Evolutionary conservation across 2,329 filamentous ascomycete genomes (phyloP).

Genomic region (Trichoderma harzianum): DNA sequence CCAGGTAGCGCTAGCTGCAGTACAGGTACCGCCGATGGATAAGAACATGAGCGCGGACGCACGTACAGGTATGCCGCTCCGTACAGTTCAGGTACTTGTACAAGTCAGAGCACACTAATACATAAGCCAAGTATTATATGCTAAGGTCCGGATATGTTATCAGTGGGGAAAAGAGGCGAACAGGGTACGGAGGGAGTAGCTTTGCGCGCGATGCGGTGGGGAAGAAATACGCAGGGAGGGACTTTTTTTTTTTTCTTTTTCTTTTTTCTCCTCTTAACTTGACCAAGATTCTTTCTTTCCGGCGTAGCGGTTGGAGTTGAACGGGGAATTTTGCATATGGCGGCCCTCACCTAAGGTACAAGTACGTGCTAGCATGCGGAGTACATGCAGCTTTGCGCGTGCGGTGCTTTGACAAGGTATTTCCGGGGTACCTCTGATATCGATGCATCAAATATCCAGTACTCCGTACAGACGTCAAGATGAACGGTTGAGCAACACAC

Average conservation of each 20-base stretch:
- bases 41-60: not conserved
- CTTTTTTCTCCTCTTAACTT: not conserved
- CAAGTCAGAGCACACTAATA: not conserved
- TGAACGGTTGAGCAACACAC: not conserved
- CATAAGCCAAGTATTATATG: not conserved
- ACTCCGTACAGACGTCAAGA: not conserved
- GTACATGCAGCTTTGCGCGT: not conserved
- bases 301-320: not conserved
- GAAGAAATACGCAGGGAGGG: not conserved
- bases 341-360: not conserved
- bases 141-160: not conserved
- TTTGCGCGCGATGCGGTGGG: constrained; percentile 11
- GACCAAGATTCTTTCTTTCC: not conserved
- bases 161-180: constrained; percentile 2
- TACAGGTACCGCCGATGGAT: not conserved
- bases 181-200: constrained; percentile 1
- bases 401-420: not conserved
- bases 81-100: not conserved
- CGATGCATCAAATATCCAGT: not conserved
- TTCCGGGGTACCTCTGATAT: not conserved
- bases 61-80: not conserved
- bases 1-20: not conserved
- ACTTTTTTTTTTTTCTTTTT: not conserved
- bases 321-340: not conserved
- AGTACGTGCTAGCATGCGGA: not conserved